These are phyloP conservation scores for Clonostachys rhizophaga DNA, from an alignment of 2,329 filamentous ascomycete species.

Conservation along the genomic window DNA sequence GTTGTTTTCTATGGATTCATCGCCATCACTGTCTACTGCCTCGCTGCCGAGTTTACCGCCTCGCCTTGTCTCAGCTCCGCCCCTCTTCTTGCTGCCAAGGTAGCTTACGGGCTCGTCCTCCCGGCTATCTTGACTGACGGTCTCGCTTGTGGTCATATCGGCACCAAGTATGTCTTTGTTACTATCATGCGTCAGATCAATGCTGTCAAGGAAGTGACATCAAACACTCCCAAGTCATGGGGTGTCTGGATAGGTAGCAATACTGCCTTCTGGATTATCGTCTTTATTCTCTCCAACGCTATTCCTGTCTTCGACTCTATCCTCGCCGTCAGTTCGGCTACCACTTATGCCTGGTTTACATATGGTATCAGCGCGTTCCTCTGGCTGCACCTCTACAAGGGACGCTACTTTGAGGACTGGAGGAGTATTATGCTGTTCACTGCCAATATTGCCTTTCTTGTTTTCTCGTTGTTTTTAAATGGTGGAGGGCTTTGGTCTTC, in stretches of 20 bases:
- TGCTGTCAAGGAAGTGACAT: slow-evolving; percentile 21
- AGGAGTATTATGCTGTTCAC: slow-evolving; percentile 17
- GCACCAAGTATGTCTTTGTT: slow-evolving; percentile 25
- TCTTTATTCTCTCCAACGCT: slow-evolving; percentile 25
- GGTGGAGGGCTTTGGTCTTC: slow-evolving; percentile 26
- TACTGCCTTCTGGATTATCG: slow-evolving; percentile 21
- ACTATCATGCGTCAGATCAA: slow-evolving; percentile 18
- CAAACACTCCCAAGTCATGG: slow-evolving; percentile 23
- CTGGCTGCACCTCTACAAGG: slow-evolving; percentile 28
- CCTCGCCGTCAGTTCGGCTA: slow-evolving; percentile 24
- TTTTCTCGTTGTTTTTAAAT: slow-evolving; percentile 26
- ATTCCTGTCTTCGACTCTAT: slow-evolving; percentile 30
- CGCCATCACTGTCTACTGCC: slow-evolving; percentile 20
- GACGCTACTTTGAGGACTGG: slow-evolving; percentile 16
- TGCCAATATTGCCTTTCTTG: slow-evolving; percentile 20
- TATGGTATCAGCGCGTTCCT: slow-evolving; percentile 25
- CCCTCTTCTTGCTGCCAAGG: slow-evolving; percentile 19
- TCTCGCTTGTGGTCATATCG: slow-evolving; percentile 22
- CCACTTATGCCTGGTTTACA: slow-evolving; percentile 27
- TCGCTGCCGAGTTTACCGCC: slow-evolving; percentile 20
- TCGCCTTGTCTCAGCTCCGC: slow-evolving; percentile 25
- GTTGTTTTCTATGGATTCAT: slow-evolving; percentile 22
- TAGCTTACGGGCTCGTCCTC: slow-evolving; percentile 23
- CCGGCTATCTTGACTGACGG: slow-evolving; percentile 19
- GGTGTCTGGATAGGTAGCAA: slow-evolving; percentile 23